Evolutionary conservation across 805 yeast genomes (phyloP).

Genomic region (Nakazawaea wyomingensis): DNA sequence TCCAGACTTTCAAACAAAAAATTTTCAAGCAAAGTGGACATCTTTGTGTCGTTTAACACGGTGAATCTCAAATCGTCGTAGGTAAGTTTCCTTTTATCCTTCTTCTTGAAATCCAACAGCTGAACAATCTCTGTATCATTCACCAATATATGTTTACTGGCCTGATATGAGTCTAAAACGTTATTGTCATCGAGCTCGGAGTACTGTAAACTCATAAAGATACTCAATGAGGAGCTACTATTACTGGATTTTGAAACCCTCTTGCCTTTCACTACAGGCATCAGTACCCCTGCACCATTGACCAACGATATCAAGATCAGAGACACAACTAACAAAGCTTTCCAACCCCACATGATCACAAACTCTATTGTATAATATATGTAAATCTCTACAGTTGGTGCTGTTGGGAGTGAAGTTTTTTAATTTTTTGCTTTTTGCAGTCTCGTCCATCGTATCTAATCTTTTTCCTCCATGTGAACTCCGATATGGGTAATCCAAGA

Average conservation of each 20-base stretch:
- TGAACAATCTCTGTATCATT: conserved; percentile 8
- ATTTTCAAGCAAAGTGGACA: background rate
- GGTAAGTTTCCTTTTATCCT: background rate
- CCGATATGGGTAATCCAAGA: no score
- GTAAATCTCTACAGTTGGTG: no score
- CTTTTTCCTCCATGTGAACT: no score
- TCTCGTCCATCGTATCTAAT: no score
- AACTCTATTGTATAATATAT: no score
- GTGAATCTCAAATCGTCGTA: conserved; percentile 5
- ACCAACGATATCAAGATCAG: background rate
- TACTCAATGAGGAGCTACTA: background rate
- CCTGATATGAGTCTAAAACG: no score
- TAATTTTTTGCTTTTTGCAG: no score
- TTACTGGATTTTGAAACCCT: conserved; percentile 4
- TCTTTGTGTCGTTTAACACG: conserved; percentile 3
- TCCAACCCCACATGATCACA: background rate
- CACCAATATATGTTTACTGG: background rate
- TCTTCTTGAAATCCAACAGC: conserved; percentile 4
- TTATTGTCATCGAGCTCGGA: no score
- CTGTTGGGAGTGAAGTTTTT: no score
- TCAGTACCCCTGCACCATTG: background rate
- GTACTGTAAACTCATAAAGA: background rate
- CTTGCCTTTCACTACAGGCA: background rate
- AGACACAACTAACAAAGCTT: background rate
- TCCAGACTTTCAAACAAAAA: conserved; percentile 3